These are phyloP conservation scores for Erysiphe pulchra DNA, from an alignment of 2,329 filamentous ascomycete genomes.

Conservation along the genomic window DNA sequence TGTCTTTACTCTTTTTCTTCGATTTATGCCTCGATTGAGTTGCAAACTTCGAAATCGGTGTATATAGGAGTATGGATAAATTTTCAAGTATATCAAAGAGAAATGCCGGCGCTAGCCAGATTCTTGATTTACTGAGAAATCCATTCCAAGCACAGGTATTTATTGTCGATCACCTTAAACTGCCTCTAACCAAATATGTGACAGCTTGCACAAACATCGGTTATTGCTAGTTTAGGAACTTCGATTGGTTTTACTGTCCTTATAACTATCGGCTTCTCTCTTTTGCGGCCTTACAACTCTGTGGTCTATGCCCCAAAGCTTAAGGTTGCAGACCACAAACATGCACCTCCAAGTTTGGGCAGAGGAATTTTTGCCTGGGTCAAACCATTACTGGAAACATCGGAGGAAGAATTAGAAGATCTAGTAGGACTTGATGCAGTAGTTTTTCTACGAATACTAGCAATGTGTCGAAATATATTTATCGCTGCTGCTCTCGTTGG, in stretches of 20 bases:
- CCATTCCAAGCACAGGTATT: conserved; percentile 9
- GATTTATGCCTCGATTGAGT: too few relatives aligned
- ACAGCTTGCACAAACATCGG: conserved; percentile 23
- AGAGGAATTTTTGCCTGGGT: conserved; percentile 81
- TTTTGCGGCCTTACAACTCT: conserved; percentile 74
- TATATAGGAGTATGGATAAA: not conserved
- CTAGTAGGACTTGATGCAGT: conserved; percentile 77
- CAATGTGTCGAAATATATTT: conserved; percentile 88
- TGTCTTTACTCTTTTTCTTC: too few relatives aligned
- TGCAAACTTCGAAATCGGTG: not conserved
- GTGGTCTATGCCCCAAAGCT: conserved; percentile 85
- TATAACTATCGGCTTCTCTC: conserved; percentile 60
- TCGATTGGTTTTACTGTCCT: conserved; percentile 50
- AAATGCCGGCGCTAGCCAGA: conserved; percentile 6
- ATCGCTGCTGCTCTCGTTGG: conserved; percentile 44
- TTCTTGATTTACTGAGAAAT: conserved; percentile 11
- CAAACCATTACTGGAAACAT: conserved; percentile 47
- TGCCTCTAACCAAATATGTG: conserved; percentile 2
- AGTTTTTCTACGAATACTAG: conserved; percentile 65
- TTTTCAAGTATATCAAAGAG: not conserved
- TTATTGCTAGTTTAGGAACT: conserved; percentile 56
- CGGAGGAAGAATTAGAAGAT: conserved; percentile 52
- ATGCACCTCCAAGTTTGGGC: conserved; percentile 64
- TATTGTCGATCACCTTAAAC: not conserved
- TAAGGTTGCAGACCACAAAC: conserved; percentile 75